phyloP scores from a whole-genome alignment of 371 early-diverging fungal genomes.

The Synchytrium microbalum region DNA sequence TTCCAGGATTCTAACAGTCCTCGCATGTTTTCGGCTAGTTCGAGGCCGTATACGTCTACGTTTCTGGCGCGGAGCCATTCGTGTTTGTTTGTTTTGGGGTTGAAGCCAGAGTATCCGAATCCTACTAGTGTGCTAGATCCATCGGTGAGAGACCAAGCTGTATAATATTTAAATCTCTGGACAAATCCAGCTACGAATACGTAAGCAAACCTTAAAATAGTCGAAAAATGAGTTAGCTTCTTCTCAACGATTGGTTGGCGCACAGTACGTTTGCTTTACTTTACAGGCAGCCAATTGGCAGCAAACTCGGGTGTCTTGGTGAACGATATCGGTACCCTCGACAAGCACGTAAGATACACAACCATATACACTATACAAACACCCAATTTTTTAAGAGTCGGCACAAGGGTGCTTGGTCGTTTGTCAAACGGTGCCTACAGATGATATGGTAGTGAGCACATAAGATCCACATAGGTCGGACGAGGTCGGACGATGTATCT shows the following conservation, averaged over 20 bases:
- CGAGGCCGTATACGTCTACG: no score
- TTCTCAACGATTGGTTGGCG: no score
- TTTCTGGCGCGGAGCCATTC: no score
- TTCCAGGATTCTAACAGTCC: no score
- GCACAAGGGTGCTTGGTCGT: no score
- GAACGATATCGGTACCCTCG: slow-evolving; percentile 14
- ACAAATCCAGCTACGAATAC: slow-evolving; percentile 56
- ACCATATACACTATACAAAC: slow-evolving; percentile 11
- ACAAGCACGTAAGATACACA: slow-evolving; percentile 14
- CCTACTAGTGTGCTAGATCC: slow-evolving; percentile 77
- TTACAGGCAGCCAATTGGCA: slow-evolving; percentile 4
- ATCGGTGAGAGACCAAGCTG: slow-evolving; percentile 79
- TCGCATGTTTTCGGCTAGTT: no score
- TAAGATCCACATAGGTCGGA: no score
- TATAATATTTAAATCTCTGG: slow-evolving; percentile 74
- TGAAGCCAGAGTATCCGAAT: slow-evolving; percentile 71
- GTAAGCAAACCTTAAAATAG: slow-evolving; percentile 42
- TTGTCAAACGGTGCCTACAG: slow-evolving; percentile 6
- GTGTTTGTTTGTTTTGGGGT: no score
- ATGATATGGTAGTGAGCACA: not conserved
- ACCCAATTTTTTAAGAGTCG: no score
- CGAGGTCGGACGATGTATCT: no score
- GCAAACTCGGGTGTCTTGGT: slow-evolving; percentile 12
- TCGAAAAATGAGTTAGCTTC: no score
- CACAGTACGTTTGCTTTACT: no score